Evolutionary conservation across 169 alveolate genomes (phyloP).

Genomic region (Cryptosporidium ryanae): DNA sequence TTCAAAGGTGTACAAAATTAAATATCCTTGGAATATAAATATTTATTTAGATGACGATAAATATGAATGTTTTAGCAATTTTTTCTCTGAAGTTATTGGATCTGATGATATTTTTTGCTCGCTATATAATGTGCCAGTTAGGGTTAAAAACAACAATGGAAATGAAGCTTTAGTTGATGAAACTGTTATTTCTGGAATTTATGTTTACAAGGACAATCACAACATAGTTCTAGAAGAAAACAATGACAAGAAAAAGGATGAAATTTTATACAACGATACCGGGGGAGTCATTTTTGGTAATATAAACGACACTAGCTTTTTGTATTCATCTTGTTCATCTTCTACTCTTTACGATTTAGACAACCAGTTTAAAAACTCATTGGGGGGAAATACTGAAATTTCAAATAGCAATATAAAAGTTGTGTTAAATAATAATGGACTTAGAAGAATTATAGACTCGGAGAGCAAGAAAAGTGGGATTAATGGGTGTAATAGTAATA

Average conservation of each 20-base stretch:
- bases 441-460: too few species aligned
- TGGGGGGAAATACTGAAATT: too few species aligned
- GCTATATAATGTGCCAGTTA: not conserved
- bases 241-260: not conserved
- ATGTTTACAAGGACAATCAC: constrained; percentile 34
- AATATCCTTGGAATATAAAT: constrained; percentile 54
- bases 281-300: too few species aligned
- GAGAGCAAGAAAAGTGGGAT: too few species aligned
- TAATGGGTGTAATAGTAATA: too few species aligned
- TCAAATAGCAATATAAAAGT: too few species aligned
- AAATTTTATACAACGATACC: too few species aligned
- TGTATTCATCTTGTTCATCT: too few species aligned
- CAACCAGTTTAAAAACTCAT: too few species aligned
- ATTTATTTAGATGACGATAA: constrained; percentile 15
- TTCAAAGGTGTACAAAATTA: not conserved
- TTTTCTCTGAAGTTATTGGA: constrained; percentile 20
- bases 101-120: constrained; percentile 56
- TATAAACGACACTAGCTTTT: too few species aligned
- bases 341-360: too few species aligned
- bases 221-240: constrained; percentile 18
- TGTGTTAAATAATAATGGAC: too few species aligned
- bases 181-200: constrained; percentile 3
- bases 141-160: not conserved
- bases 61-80: constrained; percentile 24
- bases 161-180: not conserved